Base-by-base conservation (phyloP, 2,329 filamentous ascomycete species). In the Phialemonium atrogriseum region DNA sequence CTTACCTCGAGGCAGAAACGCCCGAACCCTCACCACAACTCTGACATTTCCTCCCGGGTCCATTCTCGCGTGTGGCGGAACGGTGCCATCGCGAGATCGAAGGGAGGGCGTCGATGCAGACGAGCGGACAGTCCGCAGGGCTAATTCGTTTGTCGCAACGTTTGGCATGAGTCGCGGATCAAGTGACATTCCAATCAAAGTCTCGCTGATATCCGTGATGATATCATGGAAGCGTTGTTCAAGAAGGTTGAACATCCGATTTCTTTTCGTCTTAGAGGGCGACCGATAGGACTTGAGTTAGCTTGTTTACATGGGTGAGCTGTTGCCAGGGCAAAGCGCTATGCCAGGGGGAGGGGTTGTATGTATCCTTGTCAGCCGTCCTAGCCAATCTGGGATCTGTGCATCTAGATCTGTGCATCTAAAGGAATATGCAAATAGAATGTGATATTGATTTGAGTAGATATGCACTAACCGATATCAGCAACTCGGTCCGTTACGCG, bases 11-110 rank as follows among this genome's bases (percentile, higher is more conserved):
- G 77, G 80, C 37, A 91, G 63, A 62, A 89, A 89, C 1, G 76
- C 83, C 49, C 84, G 68, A 34, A 89, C 84, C 52, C 84, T 70
- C 38, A 91, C 84, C 18, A 89, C 84, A 17, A 91, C 84, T 46
- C 77, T 73, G 37, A 91, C 84, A 57, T 91, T 91, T 35, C 82
- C 83, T 40, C 77, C 81, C 41, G 69, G 54, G 49, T 77, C 66
- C 64, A 70, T 70, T 52, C 62, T 68, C 45, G 64, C 62, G 46
- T 67, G 64, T 37, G 70, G 56, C 16, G 75, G 69, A 23, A 77
- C 57, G n/a, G 71, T 73, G 30, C 74, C 74, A 61, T 85, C 80
- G 51, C 77, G 73, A 23, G 81, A 81, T 39, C 84, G 73, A 47
- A 89, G 62, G 16, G 83, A 87, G 21, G 84, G 84, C 36, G 81